Conservation (phyloP, 306 rosid species). For the Lithocarpus polystachyus region DNA sequence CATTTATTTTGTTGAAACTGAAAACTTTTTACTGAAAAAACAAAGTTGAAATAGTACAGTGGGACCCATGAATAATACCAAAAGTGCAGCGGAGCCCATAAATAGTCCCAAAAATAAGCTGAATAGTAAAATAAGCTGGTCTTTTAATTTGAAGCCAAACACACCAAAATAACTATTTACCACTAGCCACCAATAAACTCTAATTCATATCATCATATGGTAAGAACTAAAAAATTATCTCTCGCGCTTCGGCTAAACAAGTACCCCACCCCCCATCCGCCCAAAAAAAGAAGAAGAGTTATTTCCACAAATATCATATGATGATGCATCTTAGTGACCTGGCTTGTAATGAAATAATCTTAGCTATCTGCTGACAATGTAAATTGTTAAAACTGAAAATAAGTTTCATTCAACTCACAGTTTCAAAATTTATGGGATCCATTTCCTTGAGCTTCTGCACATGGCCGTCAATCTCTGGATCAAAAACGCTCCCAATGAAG, state of each 20-base stretch:
- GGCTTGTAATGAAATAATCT: not conserved
- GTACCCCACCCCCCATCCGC: too few species aligned
- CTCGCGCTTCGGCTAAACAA: not conserved
- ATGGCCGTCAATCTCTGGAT: slow-evolving; percentile 72
- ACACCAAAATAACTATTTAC: not conserved
- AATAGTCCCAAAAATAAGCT: too few species aligned
- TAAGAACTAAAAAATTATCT: not conserved
- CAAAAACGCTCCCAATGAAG: slow-evolving; percentile 92
- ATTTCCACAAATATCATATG: not conserved
- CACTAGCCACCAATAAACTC: not conserved
- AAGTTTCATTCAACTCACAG: slow-evolving; percentile 55
- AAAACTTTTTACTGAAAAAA: too few species aligned
- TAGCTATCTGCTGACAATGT: not conserved
- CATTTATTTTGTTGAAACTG: too few species aligned
- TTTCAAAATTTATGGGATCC: slow-evolving; percentile 94
- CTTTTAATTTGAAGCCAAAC: too few species aligned
- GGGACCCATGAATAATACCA: too few species aligned
- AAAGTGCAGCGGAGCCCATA: too few species aligned
- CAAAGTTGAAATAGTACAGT: too few species aligned
- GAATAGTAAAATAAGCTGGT: too few species aligned
- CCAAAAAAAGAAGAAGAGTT: not conserved
- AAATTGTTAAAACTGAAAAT: slow-evolving; percentile 8
- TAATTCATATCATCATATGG: not conserved
- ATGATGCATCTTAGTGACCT: not conserved
- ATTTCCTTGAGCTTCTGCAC: slow-evolving; percentile 85